These are phyloP conservation scores for Blakeslea trispora DNA, from an alignment of 371 early-diverging fungal genomes.

Conservation along the genomic window DNA sequence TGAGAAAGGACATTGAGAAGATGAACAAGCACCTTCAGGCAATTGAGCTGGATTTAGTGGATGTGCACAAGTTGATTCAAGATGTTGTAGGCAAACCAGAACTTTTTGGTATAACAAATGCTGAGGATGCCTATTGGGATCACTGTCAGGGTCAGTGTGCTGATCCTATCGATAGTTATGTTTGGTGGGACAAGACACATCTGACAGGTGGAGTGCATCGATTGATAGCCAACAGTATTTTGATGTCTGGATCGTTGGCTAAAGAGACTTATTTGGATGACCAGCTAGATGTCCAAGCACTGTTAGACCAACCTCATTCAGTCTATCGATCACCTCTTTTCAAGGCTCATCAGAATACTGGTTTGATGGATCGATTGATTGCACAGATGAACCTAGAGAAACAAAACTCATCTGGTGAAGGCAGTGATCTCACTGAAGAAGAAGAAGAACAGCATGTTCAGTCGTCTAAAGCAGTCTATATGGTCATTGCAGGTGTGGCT, in stretches of 20 bases:
- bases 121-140: constrained; percentile 42
- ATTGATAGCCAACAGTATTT: constrained; percentile 43
- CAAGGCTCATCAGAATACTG: constrained; percentile 28
- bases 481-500: constrained; percentile 22
- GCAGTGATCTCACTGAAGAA: constrained; percentile 1
- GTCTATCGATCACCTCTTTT: constrained; percentile 33
- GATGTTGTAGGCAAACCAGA: constrained; percentile 35
- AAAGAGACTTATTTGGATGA: constrained; percentile 21
- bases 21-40: constrained; percentile 33
- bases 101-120: constrained; percentile 39
- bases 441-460: background rate
- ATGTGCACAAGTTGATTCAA: constrained; percentile 29
- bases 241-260: constrained; percentile 36
- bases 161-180: constrained; percentile 36
- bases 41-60: constrained; percentile 37
- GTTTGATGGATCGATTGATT: constrained; percentile 28
- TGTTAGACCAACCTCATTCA: constrained; percentile 13
- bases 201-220: constrained; percentile 51
- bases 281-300: constrained; percentile 12
- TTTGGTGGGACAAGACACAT: constrained; percentile 54
- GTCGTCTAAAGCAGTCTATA: constrained; percentile 16
- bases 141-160: constrained; percentile 43
- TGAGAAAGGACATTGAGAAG: constrained; percentile 26
- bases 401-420: constrained; percentile 15
- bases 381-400: constrained; percentile 24